phyloP scores from a whole-genome alignment of 306 rosid genomes.

The Cicer cuneatum region DNA sequence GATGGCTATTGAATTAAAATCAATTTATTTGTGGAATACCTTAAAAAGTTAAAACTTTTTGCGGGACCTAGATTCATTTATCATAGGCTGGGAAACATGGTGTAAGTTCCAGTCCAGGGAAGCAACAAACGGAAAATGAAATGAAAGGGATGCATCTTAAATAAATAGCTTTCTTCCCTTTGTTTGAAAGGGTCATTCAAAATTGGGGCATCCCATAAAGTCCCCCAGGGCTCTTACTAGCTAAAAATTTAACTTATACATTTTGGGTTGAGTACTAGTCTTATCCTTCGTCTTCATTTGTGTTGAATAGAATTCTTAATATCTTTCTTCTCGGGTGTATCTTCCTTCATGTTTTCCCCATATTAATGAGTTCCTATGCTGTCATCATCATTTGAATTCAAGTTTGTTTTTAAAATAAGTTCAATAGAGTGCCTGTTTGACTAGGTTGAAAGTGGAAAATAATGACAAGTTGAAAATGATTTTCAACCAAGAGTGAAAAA shows the following conservation, averaged over 20 bases:
- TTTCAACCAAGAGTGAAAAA: background rate
- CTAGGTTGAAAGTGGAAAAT: background rate
- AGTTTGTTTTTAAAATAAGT: background rate
- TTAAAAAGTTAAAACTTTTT: background rate
- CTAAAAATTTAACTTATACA: background rate
- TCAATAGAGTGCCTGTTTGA: background rate
- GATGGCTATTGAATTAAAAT: background rate
- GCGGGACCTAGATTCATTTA: background rate
- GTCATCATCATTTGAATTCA: background rate
- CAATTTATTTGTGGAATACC: background rate
- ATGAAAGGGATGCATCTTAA: background rate
- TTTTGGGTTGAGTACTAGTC: conserved; percentile 7
- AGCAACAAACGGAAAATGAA: background rate
- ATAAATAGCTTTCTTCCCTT: background rate
- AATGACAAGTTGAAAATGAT: background rate
- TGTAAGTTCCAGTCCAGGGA: background rate
- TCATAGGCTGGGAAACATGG: background rate
- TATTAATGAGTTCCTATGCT: background rate
- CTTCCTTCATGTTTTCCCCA: background rate
- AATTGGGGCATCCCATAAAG: background rate
- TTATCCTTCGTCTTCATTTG: background rate
- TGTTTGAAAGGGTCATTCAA: background rate
- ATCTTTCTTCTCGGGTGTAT: background rate
- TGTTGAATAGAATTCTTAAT: background rate
- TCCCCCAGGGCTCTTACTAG: background rate